phyloP scores from a whole-genome alignment of 108 stramenopile genomes.

The Fistulifera pelliculosa region DNA sequence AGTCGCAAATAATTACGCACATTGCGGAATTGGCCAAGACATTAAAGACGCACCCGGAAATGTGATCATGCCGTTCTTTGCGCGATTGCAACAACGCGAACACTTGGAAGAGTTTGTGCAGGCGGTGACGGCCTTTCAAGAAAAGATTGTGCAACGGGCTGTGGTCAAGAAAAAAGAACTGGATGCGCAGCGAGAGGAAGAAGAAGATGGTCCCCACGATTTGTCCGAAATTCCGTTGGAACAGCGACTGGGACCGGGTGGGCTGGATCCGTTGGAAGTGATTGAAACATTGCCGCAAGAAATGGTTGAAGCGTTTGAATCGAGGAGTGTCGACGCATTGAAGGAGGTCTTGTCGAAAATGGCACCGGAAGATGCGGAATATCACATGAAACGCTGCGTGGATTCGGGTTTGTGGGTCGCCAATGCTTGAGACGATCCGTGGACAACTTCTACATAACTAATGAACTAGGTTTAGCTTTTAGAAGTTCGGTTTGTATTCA shows the following conservation, averaged over 20 bases:
- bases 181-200: slow-evolving; percentile 62
- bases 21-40: slow-evolving; percentile 94
- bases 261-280: slow-evolving; percentile 95
- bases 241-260: slow-evolving; percentile 90
- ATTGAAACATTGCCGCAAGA: slow-evolving; percentile 77
- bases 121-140: slow-evolving; percentile 73
- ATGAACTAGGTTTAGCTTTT: no score
- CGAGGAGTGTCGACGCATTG: slow-evolving; percentile 70
- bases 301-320: slow-evolving; percentile 93
- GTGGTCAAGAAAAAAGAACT: slow-evolving; percentile 91
- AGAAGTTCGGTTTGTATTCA: no score
- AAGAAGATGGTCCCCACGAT: slow-evolving; percentile 52
- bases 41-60: slow-evolving; percentile 92
- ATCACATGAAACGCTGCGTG: slow-evolving; percentile 93
- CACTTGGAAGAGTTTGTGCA: slow-evolving; percentile 72
- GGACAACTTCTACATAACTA: neutral
- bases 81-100: slow-evolving; percentile 69
- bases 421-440: slow-evolving; percentile 4
- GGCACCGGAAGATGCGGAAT: slow-evolving; percentile 78
- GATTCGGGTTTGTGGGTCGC: slow-evolving; percentile 90
- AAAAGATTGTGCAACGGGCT: slow-evolving; percentile 84
- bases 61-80: slow-evolving; percentile 92
- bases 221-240: slow-evolving; percentile 61
- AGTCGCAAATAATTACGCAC: slow-evolving; percentile 87
- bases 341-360: slow-evolving; percentile 69